Evolutionary conservation across 495 filamentous ascomycete genomes (phyloP), one percentile per base, ranked within the genome.

Genomic region (Parachaetomium inaequale): DNA sequence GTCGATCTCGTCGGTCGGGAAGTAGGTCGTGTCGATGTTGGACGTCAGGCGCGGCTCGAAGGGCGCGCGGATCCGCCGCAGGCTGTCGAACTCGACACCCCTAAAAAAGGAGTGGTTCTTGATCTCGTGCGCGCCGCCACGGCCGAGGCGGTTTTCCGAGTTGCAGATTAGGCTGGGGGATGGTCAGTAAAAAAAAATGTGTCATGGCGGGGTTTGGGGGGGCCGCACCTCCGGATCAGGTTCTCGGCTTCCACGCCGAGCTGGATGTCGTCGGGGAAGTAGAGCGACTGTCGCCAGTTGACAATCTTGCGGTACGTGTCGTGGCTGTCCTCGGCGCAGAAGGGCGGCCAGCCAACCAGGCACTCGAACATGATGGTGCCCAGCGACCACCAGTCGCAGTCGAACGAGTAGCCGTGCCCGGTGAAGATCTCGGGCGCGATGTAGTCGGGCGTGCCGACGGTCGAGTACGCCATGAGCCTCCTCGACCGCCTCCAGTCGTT

Each of bases 281-380:
- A 96, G 3, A 99, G 82, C 50, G 92, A 89, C 60, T 95, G 87
- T 31, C 89, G 85, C 94, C 94, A 99, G 78, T 97, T 95, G 65
- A 99, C 91, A 68, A 99, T 99, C 83, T 99, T 99, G 49, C 93
- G 89, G 76, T 99, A 99, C 3, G 94, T 98, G 69, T 99, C 94
- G 70, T 93, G 92, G 40, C 90, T 88, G 68, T 98, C 95, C 74
- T 98, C 94, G 28, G 93, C 94, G 68, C 94, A 99, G 85, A 99
- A 99, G 6, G 94, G 94, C 56, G 94, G 94, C 94, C 94, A 99
- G 59, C 94, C 94, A 62, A 99, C 92, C 52, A 98, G 84, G 79
- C 94, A 99, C 74, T 99, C 94, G 68, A 98, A 99, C 94, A 98
- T 99, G 77, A 99, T 99, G 34, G 94, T 97, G 61, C 94, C 94